Percentiles rank a stretch among this genome's conserved stretches.
These are phyloP conservation scores for Puccinia hordei DNA, from an alignment of 1,284 basidiomycete species.

Conservation along the genomic window DNA sequence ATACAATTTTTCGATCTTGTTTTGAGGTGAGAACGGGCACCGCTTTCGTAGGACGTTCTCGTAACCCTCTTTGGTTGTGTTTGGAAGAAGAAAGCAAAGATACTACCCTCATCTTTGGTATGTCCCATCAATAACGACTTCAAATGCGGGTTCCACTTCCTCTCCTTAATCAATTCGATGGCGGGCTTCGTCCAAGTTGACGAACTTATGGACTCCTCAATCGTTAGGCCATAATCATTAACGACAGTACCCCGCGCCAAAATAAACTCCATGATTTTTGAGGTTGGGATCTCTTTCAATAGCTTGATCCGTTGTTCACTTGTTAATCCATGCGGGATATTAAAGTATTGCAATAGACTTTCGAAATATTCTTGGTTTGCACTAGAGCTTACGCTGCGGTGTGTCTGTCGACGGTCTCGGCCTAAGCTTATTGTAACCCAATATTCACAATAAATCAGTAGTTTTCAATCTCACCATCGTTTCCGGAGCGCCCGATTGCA, in stretches of 20 bases:
- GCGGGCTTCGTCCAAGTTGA: slow-evolving; percentile 14
- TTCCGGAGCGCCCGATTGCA: slow-evolving; percentile 45
- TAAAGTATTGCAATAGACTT: slow-evolving; percentile 6
- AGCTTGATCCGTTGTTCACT: slow-evolving; percentile 11
- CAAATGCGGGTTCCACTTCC: slow-evolving; percentile 44
- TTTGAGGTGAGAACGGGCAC: slow-evolving; percentile 19
- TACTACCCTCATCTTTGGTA: slow-evolving; percentile 46
- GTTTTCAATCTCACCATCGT: slow-evolving; percentile 6
- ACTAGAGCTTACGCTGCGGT: slow-evolving; percentile 6
- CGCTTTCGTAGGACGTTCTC: slow-evolving; percentile 21
- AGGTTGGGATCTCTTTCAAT: slow-evolving; percentile 18
- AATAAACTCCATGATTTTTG: slow-evolving; percentile 23
- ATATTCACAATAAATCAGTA: neutral
- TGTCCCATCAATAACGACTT: slow-evolving; percentile 38
- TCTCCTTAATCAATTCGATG: slow-evolving; percentile 37
- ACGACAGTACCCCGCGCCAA: slow-evolving; percentile 5
- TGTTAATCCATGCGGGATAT: slow-evolving; percentile 9
- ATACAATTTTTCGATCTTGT: slow-evolving; percentile 32
- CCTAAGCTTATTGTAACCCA: neutral
- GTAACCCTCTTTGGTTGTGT: slow-evolving; percentile 17
- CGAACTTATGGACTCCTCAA: slow-evolving; percentile 28
- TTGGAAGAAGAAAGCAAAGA: slow-evolving; percentile 45
- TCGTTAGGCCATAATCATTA: slow-evolving; percentile 41
- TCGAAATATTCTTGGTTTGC: slow-evolving; percentile 18
- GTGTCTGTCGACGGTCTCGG: neutral